Conservation (phyloP, 2,329 filamentous ascomycete species). For the Alternaria panax region DNA sequence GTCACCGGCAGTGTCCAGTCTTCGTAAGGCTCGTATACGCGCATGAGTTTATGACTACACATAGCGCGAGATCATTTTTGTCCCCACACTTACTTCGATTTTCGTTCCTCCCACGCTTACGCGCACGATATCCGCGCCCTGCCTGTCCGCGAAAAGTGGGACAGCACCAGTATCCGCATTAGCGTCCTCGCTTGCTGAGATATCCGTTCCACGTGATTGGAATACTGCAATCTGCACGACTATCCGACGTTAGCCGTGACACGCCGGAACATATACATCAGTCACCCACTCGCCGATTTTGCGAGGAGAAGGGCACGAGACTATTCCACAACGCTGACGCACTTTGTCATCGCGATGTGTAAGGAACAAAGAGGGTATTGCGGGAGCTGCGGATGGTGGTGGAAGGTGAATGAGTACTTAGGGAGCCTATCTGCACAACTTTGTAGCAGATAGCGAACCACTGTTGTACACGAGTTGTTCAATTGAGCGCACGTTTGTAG, state of each 20-base stretch:
- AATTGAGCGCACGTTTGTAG: background rate
- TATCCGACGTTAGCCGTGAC: constrained; percentile 36
- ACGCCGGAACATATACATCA: constrained; percentile 33
- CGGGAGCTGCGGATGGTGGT: constrained; percentile 39
- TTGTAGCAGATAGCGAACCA: background rate
- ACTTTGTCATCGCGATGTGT: constrained; percentile 12
- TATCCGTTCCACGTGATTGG: constrained; percentile 30
- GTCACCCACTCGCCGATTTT: constrained; percentile 9
- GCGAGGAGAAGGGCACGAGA: constrained; percentile 18
- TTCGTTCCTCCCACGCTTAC: constrained; percentile 5
- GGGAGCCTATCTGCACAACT: background rate
- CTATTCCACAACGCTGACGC: constrained; percentile 4
- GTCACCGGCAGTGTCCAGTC: background rate
- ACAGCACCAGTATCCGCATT: constrained; percentile 28
- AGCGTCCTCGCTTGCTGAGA: constrained; percentile 15
- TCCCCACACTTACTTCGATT: background rate
- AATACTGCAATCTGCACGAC: constrained; percentile 1
- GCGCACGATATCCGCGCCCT: constrained; percentile 23
- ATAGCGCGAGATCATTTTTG: background rate
- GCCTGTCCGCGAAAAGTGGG: constrained; percentile 11
- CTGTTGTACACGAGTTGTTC: background rate
- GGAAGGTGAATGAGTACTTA: constrained; percentile 31
- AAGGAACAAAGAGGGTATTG: constrained; percentile 27
- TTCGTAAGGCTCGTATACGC: background rate
- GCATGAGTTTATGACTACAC: background rate